These are phyloP conservation scores for Exophiala alcalophila DNA, from an alignment of 2,329 filamentous ascomycete species.

Conservation along the genomic window DNA sequence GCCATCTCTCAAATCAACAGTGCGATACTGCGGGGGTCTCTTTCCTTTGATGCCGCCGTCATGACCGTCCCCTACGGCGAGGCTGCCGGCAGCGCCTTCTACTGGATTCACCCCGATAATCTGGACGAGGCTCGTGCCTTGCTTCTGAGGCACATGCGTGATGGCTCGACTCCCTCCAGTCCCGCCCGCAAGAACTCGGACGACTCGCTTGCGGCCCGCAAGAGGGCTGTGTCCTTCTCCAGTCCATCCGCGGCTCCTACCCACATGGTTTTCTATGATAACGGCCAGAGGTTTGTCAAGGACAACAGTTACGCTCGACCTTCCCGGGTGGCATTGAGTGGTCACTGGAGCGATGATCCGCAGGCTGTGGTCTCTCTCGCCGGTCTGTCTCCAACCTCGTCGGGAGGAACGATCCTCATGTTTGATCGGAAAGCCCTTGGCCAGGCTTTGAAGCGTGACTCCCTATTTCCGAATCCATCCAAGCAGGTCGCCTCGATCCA, in stretches of 20 bases:
- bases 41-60: slow-evolving; percentile 51
- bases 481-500: slow-evolving; percentile 19
- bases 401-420: slow-evolving; percentile 16
- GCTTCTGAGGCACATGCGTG: slow-evolving; percentile 49
- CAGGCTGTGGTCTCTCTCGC: slow-evolving; percentile 32
- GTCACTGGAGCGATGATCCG: slow-evolving; percentile 22
- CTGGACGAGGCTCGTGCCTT: slow-evolving; percentile 54
- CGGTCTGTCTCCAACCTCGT: slow-evolving; percentile 23
- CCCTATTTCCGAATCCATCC: slow-evolving; percentile 2
- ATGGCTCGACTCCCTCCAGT: slow-evolving; percentile 27
- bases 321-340: slow-evolving; percentile 30
- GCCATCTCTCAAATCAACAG: slow-evolving; percentile 36
- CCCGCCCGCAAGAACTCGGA: slow-evolving; percentile 22
- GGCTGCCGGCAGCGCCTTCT: slow-evolving; percentile 47
- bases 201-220: slow-evolving; percentile 24
- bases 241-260: slow-evolving; percentile 33
- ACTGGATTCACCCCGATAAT: slow-evolving; percentile 56
- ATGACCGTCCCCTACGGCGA: slow-evolving; percentile 48
- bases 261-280: slow-evolving; percentile 48
- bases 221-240: neutral
- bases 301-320: slow-evolving; percentile 23
- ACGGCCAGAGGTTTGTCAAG: slow-evolving; percentile 45
- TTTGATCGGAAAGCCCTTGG: slow-evolving; percentile 26
- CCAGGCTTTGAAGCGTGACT: slow-evolving; percentile 18
- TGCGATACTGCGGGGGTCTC: slow-evolving; percentile 39